Conservation (phyloP, 345 rosid genomes). For the Acer campestre region DNA sequence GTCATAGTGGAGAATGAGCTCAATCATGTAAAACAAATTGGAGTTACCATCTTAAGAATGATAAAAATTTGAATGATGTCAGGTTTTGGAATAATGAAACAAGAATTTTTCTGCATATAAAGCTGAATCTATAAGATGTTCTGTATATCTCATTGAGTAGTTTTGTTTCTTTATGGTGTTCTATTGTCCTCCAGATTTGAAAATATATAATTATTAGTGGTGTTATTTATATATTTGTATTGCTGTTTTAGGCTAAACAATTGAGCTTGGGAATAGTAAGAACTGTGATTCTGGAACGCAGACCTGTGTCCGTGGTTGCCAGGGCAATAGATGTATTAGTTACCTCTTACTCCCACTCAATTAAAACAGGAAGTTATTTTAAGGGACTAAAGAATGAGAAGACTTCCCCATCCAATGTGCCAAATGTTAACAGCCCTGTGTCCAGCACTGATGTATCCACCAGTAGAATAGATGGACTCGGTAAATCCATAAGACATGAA, state of each 20-base stretch:
- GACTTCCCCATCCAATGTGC: conserved; percentile 37
- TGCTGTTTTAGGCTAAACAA: conserved; percentile 78
- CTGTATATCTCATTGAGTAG: neutral
- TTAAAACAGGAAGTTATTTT: conserved; percentile 66
- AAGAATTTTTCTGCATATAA: neutral
- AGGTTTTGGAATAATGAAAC: neutral
- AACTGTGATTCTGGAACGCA: conserved; percentile 78
- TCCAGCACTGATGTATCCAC: conserved; percentile 38
- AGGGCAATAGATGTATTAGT: conserved; percentile 80
- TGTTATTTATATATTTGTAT: conserved; percentile 19
- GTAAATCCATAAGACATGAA: conserved; percentile 40
- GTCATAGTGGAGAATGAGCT: neutral
- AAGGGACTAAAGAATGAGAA: conserved; percentile 65
- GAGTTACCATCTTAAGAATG: neutral
- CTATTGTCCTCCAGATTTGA: neutral
- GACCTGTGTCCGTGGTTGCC: conserved; percentile 79
- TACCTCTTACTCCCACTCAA: conserved; percentile 62
- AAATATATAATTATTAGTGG: neutral
- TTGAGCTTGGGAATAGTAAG: conserved; percentile 74
- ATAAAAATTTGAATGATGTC: neutral
- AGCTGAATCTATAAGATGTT: neutral
- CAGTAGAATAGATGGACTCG: conserved; percentile 38
- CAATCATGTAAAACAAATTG: neutral
- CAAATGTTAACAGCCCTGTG: conserved; percentile 30
- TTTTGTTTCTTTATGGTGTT: conserved; percentile 7